Percentiles rank a stretch among this genome's conserved stretches.
Conservation (phyloP, 768 basidiomycete genomes). For the Russula ochroleuca region DNA sequence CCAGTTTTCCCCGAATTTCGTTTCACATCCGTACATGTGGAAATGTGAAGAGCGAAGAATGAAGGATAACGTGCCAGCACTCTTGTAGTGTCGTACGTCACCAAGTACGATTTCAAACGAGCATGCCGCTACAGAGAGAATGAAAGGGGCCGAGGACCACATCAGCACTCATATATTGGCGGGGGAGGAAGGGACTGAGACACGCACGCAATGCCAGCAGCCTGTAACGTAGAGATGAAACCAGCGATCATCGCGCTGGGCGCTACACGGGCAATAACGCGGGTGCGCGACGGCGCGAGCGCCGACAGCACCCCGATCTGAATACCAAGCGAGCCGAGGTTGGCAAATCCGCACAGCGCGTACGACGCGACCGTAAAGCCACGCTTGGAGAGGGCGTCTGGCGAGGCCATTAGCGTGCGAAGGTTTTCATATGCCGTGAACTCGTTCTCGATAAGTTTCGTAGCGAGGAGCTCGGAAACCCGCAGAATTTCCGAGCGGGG, state of each 20-base stretch:
- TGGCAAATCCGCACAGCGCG: constrained; percentile 88
- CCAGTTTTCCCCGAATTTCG: neutral
- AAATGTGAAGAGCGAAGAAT: neutral
- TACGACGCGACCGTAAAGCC: constrained; percentile 82
- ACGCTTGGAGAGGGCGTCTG: constrained; percentile 59
- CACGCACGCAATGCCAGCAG: constrained; percentile 55
- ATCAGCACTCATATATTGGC: neutral
- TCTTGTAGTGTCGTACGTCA: neutral
- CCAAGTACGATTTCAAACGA: constrained; percentile 28
- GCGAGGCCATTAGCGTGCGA: constrained; percentile 42
- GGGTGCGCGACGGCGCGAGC: constrained; percentile 63
- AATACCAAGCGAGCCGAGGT: constrained; percentile 80
- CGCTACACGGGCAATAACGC: constrained; percentile 66
- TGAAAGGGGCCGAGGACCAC: neutral
- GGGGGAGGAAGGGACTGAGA: neutral
- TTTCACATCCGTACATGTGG: neutral
- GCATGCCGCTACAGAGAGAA: constrained; percentile 33
- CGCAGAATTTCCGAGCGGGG: constrained; percentile 76
- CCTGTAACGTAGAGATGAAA: constrained; percentile 61
- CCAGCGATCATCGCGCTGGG: constrained; percentile 67
- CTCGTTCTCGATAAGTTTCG: constrained; percentile 85
- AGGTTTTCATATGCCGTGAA: constrained; percentile 69
- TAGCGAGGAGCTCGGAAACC: constrained; percentile 77
- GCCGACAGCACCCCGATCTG: constrained; percentile 74
- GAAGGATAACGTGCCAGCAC: neutral